phyloP scores from a whole-genome alignment of 2,329 filamentous ascomycete genomes.

The Alternaria gansuensis region DNA sequence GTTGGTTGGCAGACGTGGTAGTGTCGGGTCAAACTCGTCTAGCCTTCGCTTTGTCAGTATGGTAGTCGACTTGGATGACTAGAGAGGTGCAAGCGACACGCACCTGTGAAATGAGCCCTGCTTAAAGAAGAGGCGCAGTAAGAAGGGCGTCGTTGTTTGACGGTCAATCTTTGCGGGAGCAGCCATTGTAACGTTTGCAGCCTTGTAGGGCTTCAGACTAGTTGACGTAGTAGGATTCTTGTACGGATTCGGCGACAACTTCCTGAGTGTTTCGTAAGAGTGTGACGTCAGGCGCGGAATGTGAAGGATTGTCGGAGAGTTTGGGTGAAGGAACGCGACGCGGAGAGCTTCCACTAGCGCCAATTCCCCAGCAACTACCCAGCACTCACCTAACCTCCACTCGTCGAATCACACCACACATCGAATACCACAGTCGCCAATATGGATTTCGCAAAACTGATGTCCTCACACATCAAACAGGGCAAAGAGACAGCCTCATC shows the following conservation, averaged over 20 bases:
- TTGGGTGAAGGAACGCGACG: conserved; percentile 25
- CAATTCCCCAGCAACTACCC: conserved; percentile 19
- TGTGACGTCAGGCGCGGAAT: conserved; percentile 14
- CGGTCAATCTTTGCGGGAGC: conserved; percentile 65
- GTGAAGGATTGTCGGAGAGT: conserved; percentile 1
- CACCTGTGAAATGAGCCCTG: conserved; percentile 76
- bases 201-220: not conserved
- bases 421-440: conserved; percentile 12
- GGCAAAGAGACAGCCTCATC: conserved; percentile 64
- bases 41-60: conserved; percentile 59
- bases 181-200: conserved; percentile 43
- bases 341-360: conserved; percentile 36
- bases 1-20: conserved; percentile 68
- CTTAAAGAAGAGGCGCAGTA: conserved; percentile 85
- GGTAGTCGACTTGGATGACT: not conserved
- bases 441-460: conserved; percentile 96
- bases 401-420: not conserved
- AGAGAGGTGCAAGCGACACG: not conserved
- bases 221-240: not conserved
- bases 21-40: conserved; percentile 69
- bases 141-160: conserved; percentile 78
- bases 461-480: conserved; percentile 92
- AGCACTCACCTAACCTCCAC: conserved; percentile 1
- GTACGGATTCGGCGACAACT: not conserved
- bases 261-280: not conserved